Percentiles rank a stretch among this genome's conserved stretches.
Evolutionary conservation across 345 rosid genomes (phyloP).

Genomic region (Camelina sativa): DNA sequence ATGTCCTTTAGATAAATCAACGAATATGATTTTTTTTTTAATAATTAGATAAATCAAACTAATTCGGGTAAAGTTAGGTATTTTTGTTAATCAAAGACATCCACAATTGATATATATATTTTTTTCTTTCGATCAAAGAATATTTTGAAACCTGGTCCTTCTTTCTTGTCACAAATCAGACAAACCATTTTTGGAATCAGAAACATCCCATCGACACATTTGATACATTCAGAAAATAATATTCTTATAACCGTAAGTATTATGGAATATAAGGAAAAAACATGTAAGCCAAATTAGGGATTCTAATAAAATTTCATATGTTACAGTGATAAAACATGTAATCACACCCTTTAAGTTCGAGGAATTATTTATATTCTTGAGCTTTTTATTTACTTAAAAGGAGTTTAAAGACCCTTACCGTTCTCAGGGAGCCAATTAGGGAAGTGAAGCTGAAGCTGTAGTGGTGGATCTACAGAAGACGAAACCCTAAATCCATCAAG

Average conservation of each 20-base stretch:
- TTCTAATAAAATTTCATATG: neutral
- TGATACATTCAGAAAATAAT: neutral
- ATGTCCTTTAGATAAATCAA: no score
- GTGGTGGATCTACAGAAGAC: slow-evolving; percentile 53
- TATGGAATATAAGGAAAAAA: neutral
- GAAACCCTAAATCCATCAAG: slow-evolving; percentile 44
- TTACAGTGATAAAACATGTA: neutral
- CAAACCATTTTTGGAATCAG: slow-evolving; percentile 19
- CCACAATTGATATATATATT: neutral
- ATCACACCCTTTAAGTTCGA: neutral
- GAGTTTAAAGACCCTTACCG: slow-evolving; percentile 44
- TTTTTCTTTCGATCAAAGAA: neutral
- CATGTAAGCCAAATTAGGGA: slow-evolving; percentile 28
- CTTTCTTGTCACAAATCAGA: slow-evolving; percentile 41
- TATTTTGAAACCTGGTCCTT: slow-evolving; percentile 8
- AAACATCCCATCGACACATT: slow-evolving; percentile 18
- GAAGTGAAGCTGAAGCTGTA: slow-evolving; percentile 73
- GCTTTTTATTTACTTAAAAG: neutral
- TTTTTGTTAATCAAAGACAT: neutral
- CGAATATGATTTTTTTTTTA: no score
- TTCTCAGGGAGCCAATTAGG: slow-evolving; percentile 69
- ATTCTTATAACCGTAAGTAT: neutral
- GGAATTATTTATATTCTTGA: neutral
- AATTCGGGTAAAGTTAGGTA: neutral
- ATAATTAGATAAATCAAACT: neutral